These are phyloP conservation scores for Trametes versicolor DNA, from an alignment of 1,284 basidiomycete genomes.

Conservation along the genomic window DNA sequence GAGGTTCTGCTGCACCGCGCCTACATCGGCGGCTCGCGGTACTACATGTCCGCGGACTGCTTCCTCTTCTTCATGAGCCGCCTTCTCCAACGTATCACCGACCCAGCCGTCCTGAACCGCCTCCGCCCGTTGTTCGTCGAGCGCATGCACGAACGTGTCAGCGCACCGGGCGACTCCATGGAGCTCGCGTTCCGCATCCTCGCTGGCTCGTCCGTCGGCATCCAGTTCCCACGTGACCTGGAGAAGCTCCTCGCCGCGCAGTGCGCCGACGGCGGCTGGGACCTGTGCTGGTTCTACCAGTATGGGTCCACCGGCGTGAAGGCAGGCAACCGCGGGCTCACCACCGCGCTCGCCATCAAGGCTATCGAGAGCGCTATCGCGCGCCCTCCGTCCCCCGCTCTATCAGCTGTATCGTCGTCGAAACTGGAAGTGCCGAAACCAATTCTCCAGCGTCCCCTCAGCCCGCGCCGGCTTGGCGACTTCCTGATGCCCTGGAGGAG, in stretches of 20 bases:
- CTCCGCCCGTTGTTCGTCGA: slow-evolving; percentile 53
- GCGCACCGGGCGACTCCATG: slow-evolving; percentile 56
- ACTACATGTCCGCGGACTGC: slow-evolving; percentile 62
- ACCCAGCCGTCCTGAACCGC: slow-evolving; percentile 44
- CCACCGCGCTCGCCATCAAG: slow-evolving; percentile 50
- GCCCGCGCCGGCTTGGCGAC: slow-evolving; percentile 24
- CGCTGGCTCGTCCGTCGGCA: slow-evolving; percentile 51
- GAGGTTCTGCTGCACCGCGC: slow-evolving; percentile 60
- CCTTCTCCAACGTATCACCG: slow-evolving; percentile 50
- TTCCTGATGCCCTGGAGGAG: slow-evolving; percentile 30
- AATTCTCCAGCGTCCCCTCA: slow-evolving; percentile 13
- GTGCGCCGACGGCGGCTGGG: slow-evolving; percentile 61
- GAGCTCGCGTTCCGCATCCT: slow-evolving; percentile 59
- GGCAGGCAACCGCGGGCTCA: slow-evolving; percentile 52
- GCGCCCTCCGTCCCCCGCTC: slow-evolving; percentile 27
- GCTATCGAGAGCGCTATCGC: slow-evolving; percentile 38
- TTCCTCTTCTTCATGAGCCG: slow-evolving; percentile 65
- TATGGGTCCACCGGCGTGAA: slow-evolving; percentile 55
- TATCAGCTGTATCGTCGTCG: slow-evolving; percentile 22
- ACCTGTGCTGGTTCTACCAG: slow-evolving; percentile 59
- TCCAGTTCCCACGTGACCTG: slow-evolving; percentile 54
- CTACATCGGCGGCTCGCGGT: slow-evolving; percentile 64
- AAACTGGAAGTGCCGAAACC: slow-evolving; percentile 17
- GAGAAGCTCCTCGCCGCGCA: slow-evolving; percentile 54
- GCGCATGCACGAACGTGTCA: slow-evolving; percentile 59